Evolutionary conservation across 2,329 filamentous ascomycete species (phyloP).

Genomic region (Drechslerella coelobrocha): DNA sequence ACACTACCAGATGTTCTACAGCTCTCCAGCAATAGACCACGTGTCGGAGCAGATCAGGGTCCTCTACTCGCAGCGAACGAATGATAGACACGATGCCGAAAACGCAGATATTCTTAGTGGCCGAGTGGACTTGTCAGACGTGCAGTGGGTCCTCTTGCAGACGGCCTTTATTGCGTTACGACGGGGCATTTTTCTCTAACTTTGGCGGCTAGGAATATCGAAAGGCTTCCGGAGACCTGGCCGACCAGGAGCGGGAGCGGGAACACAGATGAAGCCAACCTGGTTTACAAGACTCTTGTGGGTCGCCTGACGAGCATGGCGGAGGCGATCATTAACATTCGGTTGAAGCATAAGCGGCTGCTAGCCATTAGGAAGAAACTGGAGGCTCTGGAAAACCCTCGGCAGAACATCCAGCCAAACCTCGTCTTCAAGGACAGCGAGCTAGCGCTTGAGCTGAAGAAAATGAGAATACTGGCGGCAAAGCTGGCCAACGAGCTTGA

Average conservation of each 20-base stretch:
- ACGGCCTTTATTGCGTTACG: not conserved
- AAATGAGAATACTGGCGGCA: constrained; percentile 74
- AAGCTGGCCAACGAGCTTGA: constrained; percentile 66
- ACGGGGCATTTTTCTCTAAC: not conserved
- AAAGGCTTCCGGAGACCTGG: constrained; percentile 51
- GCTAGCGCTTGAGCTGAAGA: constrained; percentile 76
- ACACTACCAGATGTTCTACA: constrained; percentile 71
- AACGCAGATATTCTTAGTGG: constrained; percentile 48
- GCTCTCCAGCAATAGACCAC: constrained; percentile 72
- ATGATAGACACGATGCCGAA: constrained; percentile 60
- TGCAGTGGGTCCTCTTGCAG: constrained; percentile 4
- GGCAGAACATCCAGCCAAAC: constrained; percentile 75
- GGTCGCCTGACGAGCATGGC: constrained; percentile 62
- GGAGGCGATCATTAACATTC: constrained; percentile 64
- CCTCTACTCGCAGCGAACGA: constrained; percentile 61
- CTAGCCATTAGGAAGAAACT: constrained; percentile 68
- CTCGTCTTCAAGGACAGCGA: constrained; percentile 87
- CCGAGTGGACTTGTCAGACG: constrained; percentile 27
- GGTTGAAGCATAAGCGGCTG: constrained; percentile 65
- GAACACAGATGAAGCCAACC: constrained; percentile 82
- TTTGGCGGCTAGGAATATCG: constrained; percentile 51
- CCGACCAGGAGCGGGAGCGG: constrained; percentile 63
- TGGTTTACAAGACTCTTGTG: constrained; percentile 79
- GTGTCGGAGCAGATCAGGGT: constrained; percentile 75
- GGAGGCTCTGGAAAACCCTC: constrained; percentile 75